Base-by-base conservation (phyloP, 2,329 filamentous ascomycete genomes). In the Fusarium fujikuroi region DNA sequence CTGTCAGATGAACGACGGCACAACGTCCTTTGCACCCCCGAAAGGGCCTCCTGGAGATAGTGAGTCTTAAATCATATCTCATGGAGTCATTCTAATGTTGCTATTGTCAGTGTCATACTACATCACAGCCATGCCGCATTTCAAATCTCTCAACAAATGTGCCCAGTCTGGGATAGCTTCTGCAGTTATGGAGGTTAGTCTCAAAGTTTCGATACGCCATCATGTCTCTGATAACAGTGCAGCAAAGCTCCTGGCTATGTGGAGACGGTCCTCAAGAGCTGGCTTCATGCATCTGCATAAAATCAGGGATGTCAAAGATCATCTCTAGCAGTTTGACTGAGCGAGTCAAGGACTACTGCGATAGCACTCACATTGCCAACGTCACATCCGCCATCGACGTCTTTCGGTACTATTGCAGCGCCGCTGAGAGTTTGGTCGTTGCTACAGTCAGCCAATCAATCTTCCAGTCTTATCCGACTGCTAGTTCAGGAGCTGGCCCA, bases 201-300 rank as follows among this genome's bases (percentile, higher is more conserved):
- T 15, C 40, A 23, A 23, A 34, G 6, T 19, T 9, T 10, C 4
- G 16, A 4, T 12, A 18, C 21, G 5, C 3, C 9, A 19, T 23
- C 2, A 16, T 25, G 15, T 21, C 15, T 15, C 68, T 70, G 25
- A 75, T 23, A 12, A 8, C 1, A 15, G 2, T 34, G 11, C 28
- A 80, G 79, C 80, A 81, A 80, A 79, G 74, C 5, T 75, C 76
- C 18, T 77, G 80, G n/a, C 58, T 84, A 34, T 89, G 87, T 49
- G 85, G 84, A 2, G 72, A 75, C 2, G 87, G 85, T 0, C 85
- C 86, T 2, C 80, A 86, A 69, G 85, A 84, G 15, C 79, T 89
- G 5, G 87, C 87, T 1, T 88, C 86, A 1, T 89, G 87, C 64
- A 83, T 82, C 9, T 89, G 87, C 63, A 69, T 89, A 60, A 88